A percentile compares a stretch with the other conserved stretches of the same genome.
Evolutionary conservation across 2,329 filamentous ascomycete species (phyloP).

Genomic region (Lasiodiplodia sp.): DNA sequence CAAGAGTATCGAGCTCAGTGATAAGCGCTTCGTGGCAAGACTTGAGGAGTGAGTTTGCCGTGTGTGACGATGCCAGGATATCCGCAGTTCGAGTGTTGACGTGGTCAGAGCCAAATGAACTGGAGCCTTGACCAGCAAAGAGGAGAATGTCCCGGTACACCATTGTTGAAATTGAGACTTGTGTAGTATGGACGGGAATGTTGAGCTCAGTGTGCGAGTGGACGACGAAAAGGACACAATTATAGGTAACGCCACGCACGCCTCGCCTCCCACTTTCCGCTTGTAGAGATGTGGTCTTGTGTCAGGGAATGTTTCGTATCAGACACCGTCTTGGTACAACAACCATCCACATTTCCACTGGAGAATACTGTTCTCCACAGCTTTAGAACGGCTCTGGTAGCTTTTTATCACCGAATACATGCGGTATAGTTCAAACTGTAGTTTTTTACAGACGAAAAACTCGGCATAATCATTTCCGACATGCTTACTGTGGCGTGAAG

Average conservation of each 20-base stretch:
- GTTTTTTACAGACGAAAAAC: no score
- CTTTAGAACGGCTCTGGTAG: no score
- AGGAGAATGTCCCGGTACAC: not conserved
- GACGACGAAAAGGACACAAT: not conserved
- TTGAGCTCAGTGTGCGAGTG: not conserved
- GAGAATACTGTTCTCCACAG: no score
- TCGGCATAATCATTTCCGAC: no score
- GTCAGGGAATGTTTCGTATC: no score
- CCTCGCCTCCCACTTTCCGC: no score
- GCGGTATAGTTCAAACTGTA: no score
- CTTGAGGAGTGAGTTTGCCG: not conserved
- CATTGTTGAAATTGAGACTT: conserved; percentile 7
- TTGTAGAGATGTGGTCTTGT: no score
- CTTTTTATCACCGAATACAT: no score
- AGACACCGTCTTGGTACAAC: no score
- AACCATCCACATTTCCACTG: no score
- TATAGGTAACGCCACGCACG: not conserved
- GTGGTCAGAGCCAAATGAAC: not conserved
- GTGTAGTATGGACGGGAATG: not conserved
- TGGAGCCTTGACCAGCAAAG: conserved; percentile 8
- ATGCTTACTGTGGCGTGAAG: no score
- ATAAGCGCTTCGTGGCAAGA: not conserved
- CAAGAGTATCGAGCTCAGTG: not conserved
- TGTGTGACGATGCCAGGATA: not conserved
- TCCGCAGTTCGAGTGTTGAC: not conserved